Percentiles rank a stretch among this genome's conserved stretches.
Conservation (phyloP, 805 yeast genomes). For the Hanseniaspora thailandica region DNA sequence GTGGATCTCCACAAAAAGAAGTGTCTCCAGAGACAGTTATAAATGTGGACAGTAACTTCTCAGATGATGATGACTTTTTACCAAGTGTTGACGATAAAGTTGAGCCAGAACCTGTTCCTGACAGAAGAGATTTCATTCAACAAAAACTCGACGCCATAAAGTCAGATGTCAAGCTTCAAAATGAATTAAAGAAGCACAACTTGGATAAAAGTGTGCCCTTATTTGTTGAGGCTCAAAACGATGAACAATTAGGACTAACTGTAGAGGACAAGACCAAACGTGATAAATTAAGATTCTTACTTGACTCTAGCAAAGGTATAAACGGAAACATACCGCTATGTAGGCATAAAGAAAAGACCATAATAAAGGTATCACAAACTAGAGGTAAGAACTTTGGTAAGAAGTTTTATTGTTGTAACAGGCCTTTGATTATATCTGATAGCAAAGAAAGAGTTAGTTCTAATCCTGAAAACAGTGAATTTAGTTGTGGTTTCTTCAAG, state of each 20-base stretch:
- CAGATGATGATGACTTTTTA: slow-evolving; percentile 5
- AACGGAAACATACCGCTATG: slow-evolving; percentile 34
- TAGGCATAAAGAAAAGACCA: slow-evolving; percentile 37
- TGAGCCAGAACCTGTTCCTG: background rate
- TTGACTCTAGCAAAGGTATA: background rate
- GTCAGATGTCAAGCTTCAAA: slow-evolving; percentile 4
- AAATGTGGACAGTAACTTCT: background rate
- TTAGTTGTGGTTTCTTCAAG: slow-evolving; percentile 43
- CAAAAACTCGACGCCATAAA: slow-evolving; percentile 7
- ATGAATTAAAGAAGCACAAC: background rate
- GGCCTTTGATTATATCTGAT: slow-evolving; percentile 20
- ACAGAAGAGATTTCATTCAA: slow-evolving; percentile 6
- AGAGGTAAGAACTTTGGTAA: slow-evolving; percentile 34
- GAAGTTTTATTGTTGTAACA: slow-evolving; percentile 45
- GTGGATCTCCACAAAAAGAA: background rate
- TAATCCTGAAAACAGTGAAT: slow-evolving; percentile 22
- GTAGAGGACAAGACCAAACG: background rate
- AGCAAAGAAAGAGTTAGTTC: slow-evolving; percentile 20
- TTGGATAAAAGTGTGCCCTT: background rate
- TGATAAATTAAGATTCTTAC: background rate
- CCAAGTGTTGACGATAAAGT: background rate
- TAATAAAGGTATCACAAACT: slow-evolving; percentile 37
- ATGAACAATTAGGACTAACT: background rate
- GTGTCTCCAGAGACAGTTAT: background rate
- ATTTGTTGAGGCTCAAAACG: slow-evolving; percentile 4